These are phyloP conservation scores for Aspergillus pseudoviridinutans DNA, from an alignment of 2,329 filamentous ascomycete genomes.

Conservation along the genomic window DNA sequence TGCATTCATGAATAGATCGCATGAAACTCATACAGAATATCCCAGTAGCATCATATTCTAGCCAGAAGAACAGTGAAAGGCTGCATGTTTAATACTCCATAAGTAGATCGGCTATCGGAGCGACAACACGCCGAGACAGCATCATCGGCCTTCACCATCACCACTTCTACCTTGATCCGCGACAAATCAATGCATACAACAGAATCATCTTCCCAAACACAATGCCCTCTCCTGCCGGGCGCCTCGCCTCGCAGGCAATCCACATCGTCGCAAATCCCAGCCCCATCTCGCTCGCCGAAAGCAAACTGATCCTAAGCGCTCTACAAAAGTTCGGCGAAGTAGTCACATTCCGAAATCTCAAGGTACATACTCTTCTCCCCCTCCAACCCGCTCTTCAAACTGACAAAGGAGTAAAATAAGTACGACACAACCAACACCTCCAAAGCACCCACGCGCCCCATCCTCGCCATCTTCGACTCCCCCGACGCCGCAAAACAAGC, in stretches of 20 bases:
- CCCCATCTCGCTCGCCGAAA: constrained; percentile 30
- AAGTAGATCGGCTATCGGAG: not conserved
- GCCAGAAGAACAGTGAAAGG: not conserved
- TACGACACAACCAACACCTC: constrained; percentile 28
- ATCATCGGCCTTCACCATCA: constrained; percentile 1
- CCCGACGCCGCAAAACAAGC: constrained; percentile 31
- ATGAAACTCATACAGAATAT: not conserved
- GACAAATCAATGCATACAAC: not conserved
- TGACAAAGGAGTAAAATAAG: constrained; percentile 6
- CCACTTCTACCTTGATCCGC: constrained; percentile 3
- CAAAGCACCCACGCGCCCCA: constrained; percentile 16
- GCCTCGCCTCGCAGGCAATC: constrained; percentile 23
- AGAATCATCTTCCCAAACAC: constrained; percentile 1
- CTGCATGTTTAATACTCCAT: not conserved
- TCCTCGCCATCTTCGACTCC: constrained; percentile 36
- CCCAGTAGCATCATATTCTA: not conserved
- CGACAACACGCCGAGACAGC: not conserved
- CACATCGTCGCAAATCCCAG: constrained; percentile 27
- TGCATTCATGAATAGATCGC: not conserved
- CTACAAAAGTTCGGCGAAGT: constrained; percentile 42
- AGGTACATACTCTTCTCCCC: constrained; percentile 17
- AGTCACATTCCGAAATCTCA: constrained; percentile 34
- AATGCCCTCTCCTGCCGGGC: constrained; percentile 12
- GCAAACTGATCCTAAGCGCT: constrained; percentile 31
- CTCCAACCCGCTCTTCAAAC: not conserved